phyloP scores from a whole-genome alignment of 2,329 filamentous ascomycete genomes.

The Monosporascus ibericus region DNA sequence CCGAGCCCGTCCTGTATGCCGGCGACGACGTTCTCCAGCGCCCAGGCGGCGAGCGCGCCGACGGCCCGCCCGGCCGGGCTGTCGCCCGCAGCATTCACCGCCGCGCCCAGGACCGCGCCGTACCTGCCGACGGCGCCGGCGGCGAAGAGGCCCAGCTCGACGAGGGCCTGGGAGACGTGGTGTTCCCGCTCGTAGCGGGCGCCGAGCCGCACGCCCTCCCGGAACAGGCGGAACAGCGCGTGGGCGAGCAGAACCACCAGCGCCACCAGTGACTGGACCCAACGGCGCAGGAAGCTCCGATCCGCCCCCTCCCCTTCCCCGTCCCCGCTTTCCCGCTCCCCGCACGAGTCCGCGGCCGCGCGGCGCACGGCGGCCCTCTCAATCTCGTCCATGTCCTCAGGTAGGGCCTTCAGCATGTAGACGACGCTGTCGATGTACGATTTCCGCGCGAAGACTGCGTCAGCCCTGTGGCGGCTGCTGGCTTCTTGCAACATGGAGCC shows the following conservation, averaged over 20 bases:
- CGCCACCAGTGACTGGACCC: slow-evolving; percentile 50
- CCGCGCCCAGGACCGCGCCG: slow-evolving; percentile 44
- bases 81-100: slow-evolving; percentile 55
- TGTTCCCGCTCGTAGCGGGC: slow-evolving; percentile 62
- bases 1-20: slow-evolving; percentile 61
- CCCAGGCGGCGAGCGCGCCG: slow-evolving; percentile 52
- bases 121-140: slow-evolving; percentile 48
- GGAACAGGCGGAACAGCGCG: slow-evolving; percentile 53
- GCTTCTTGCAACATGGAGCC: slow-evolving; percentile 18
- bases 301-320: slow-evolving; percentile 10
- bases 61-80: slow-evolving; percentile 57
- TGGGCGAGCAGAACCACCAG: slow-evolving; percentile 54
- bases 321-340: slow-evolving; percentile 1
- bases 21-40: slow-evolving; percentile 56
- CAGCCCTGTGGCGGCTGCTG: slow-evolving; percentile 28
- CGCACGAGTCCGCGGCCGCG: slow-evolving; percentile 38
- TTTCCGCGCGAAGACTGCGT: slow-evolving; percentile 47
- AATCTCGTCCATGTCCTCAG: slow-evolving; percentile 46
- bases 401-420: slow-evolving; percentile 59
- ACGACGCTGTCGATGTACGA: slow-evolving; percentile 59
- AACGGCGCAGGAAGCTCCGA: slow-evolving; percentile 50
- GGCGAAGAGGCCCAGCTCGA: slow-evolving; percentile 44
- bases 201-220: slow-evolving; percentile 41
- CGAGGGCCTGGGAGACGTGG: slow-evolving; percentile 53
- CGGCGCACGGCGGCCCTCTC: slow-evolving; percentile 47